phyloP scores from a whole-genome alignment of 495 filamentous ascomycete species.

The Apiosordaria backusii region DNA sequence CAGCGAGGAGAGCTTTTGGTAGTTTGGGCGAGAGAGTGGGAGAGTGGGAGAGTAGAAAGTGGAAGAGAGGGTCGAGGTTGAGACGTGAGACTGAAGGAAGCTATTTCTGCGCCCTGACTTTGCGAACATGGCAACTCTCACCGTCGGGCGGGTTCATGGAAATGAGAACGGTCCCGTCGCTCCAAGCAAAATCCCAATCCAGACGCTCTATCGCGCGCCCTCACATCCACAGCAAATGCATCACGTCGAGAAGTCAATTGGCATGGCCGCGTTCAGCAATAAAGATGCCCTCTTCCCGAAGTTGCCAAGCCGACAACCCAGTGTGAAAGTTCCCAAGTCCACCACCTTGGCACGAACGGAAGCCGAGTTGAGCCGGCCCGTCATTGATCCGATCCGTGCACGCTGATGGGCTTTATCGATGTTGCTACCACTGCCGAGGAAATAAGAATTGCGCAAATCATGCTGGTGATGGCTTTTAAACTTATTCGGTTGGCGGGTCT shows the following conservation, averaged over 20 bases:
- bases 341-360: neutral
- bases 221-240: slow-evolving; percentile 11
- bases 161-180: neutral
- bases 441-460: no score
- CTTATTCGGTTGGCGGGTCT: no score
- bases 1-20: neutral
- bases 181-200: neutral
- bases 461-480: no score
- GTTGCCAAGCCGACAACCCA: neutral
- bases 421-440: no score
- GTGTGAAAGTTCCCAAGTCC: neutral
- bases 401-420: neutral
- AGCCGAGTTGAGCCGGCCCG: neutral
- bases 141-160: slow-evolving; percentile 7
- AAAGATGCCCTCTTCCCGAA: slow-evolving; percentile 8
- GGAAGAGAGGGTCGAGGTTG: neutral
- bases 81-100: slow-evolving; percentile 15
- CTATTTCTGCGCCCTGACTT: slow-evolving; percentile 24
- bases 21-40: slow-evolving; percentile 2
- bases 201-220: neutral
- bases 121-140: slow-evolving; percentile 27
- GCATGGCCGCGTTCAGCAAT: slow-evolving; percentile 2
- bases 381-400: neutral
- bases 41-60: neutral
- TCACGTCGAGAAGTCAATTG: slow-evolving; percentile 4